Percentiles rank a stretch among this genome's conserved stretches.
Evolutionary conservation across 2,329 filamentous ascomycete genomes (phyloP).

Genomic region (Rutstroemia sp.): DNA sequence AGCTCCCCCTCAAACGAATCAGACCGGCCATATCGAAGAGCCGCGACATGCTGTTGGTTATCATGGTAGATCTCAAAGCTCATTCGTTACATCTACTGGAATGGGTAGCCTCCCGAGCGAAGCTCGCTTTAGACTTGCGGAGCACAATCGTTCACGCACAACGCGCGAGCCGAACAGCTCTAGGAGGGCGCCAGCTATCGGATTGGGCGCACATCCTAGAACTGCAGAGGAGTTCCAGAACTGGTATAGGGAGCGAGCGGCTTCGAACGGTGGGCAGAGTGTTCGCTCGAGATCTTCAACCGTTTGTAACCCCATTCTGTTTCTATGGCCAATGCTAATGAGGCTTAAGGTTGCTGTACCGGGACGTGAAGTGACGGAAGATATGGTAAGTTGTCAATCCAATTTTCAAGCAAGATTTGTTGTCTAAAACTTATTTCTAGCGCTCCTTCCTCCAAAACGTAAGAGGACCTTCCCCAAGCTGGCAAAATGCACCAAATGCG

Average conservation of each 20-base stretch:
- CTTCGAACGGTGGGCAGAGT: neutral
- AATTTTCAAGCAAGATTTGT: neutral
- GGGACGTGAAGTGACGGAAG: conserved; percentile 5
- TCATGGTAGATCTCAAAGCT: conserved; percentile 8
- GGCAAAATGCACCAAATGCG: neutral
- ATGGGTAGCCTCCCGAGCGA: conserved; percentile 1
- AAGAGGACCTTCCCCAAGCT: neutral
- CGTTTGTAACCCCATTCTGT: neutral
- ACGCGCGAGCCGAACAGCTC: neutral
- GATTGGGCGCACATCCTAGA: neutral
- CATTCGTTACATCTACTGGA: neutral
- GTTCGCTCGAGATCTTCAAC: conserved; percentile 7
- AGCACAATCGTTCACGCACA: conserved; percentile 1
- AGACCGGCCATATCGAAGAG: conserved; percentile 5
- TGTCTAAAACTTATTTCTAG: neutral
- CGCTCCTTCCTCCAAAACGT: conserved; percentile 3
- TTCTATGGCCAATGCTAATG: neutral
- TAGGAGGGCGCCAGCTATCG: neutral
- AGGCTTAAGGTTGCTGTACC: neutral
- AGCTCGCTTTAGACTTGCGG: conserved; percentile 1
- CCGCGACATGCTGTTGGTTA: conserved; percentile 11
- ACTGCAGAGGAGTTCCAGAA: conserved; percentile 1
- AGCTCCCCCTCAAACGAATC: conserved; percentile 38
- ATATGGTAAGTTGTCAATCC: conserved; percentile 5
- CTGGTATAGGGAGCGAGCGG: conserved; percentile 6